phyloP scores from a whole-genome alignment of 1,284 basidiomycete genomes.

The Rhodotorula glutinis region DNA sequence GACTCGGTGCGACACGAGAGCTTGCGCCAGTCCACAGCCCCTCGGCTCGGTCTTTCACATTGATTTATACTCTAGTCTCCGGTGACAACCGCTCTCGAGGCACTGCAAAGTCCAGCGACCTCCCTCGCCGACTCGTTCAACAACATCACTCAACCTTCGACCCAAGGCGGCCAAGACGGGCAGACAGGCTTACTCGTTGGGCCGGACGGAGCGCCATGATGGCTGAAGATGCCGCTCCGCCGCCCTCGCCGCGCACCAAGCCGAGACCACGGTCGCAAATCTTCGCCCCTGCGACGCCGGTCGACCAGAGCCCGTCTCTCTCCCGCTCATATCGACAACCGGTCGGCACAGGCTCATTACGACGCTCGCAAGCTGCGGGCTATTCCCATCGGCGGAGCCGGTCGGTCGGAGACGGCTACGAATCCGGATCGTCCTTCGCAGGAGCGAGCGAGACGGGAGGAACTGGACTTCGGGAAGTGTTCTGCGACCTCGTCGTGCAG shows the following conservation, averaged over 20 bases:
- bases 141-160: too few species aligned
- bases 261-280: slow-evolving; percentile 11
- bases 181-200: too few species aligned
- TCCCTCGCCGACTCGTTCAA: too few species aligned
- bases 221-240: not conserved
- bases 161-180: too few species aligned
- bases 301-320: not conserved
- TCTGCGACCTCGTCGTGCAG: slow-evolving; percentile 35
- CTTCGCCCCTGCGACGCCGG: not conserved
- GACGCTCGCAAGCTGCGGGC: not conserved
- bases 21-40: too few species aligned
- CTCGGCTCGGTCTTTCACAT: too few species aligned
- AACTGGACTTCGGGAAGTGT: slow-evolving; percentile 19
- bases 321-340: slow-evolving; percentile 27
- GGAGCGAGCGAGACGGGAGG: not conserved
- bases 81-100: too few species aligned
- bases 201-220: too few species aligned
- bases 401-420: slow-evolving; percentile 13
- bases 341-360: slow-evolving; percentile 12
- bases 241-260: not conserved
- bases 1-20: too few species aligned
- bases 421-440: not conserved
- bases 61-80: too few species aligned
- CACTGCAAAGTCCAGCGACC: too few species aligned
- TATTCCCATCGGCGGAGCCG: slow-evolving; percentile 9